Evolutionary conservation across 2,329 filamentous ascomycete genomes (phyloP), one percentile per base, ranked within the genome.

Genomic region (Phyllosticta citriasiana): DNA sequence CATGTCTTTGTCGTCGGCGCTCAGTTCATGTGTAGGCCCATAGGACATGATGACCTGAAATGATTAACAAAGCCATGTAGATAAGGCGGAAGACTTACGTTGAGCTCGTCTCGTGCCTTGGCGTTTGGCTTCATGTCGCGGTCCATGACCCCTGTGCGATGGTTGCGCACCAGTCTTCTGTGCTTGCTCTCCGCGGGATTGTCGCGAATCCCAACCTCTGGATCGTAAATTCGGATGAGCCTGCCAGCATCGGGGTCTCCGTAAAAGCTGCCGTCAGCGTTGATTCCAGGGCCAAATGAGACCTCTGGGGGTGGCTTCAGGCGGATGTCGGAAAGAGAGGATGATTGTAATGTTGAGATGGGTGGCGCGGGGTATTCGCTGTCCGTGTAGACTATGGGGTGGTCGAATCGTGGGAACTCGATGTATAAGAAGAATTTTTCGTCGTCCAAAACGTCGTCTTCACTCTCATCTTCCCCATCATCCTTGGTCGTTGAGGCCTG

Each of bases 151-250:
- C 91, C 91, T 66, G 95, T 96, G 30, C 95, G 85, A 67, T 94
- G 90, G 72, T 91, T 96, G 72, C 94, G 86, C 66, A 97, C 92
- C 25, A 99, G 81, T 64, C 92, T 84, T 65, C 94, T 85, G 74
- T 99, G 94, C 73, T 99, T 99, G 70, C 88, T 90, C 74, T 99
- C 94, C 10, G 91, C 92, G 1, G 93, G 94, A 70, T 99, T 99
- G 66, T 96, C 92, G 62, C 84, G 84, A 47, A 91, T 87, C 0
- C 91, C 91, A 55, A 94, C 87, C 73, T 99, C 94, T 0, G 94
- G 92, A 66, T 99, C 94, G 68, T 97, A 97, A 1, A 97, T 89
- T 63, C 86, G 84, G 60, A 97, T 86, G 14, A 97, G 77, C 2
- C 87, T 84, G 7, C 83, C 81, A 14, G 80, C 79, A 63, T 74